phyloP scores from a whole-genome alignment of 345 rosid genomes.

The Populus simonii region DNA sequence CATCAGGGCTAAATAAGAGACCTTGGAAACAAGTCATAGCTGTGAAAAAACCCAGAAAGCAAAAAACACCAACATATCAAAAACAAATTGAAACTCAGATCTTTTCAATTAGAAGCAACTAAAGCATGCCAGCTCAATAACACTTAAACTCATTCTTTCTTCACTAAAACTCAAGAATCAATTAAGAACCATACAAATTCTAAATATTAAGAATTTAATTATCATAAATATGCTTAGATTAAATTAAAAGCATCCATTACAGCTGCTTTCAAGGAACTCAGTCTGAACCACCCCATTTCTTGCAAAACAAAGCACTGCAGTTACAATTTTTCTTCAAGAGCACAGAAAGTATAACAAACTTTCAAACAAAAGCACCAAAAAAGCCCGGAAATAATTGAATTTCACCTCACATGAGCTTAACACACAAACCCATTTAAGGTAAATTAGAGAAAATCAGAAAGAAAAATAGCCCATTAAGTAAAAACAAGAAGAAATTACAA shows the following conservation, averaged over 20 bases:
- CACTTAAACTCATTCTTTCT: background rate
- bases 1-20: constrained; percentile 49
- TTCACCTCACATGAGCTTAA: background rate
- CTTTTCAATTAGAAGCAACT: background rate
- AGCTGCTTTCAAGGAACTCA: background rate
- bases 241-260: background rate
- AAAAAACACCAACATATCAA: constrained; percentile 2
- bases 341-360: background rate
- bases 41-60: constrained; percentile 18
- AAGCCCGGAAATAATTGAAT: background rate
- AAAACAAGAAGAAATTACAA: background rate
- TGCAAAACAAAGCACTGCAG: background rate
- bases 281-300: background rate
- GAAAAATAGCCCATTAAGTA: background rate
- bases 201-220: background rate
- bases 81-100: background rate
- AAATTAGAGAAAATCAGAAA: background rate
- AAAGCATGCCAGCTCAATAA: background rate
- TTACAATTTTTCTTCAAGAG: background rate
- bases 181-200: too few species aligned
- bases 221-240: background rate
- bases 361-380: background rate
- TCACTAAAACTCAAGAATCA: too few species aligned
- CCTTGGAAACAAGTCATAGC: constrained; percentile 58
- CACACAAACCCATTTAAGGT: background rate